phyloP scores from a whole-genome alignment of 2,329 filamentous ascomycete genomes.

The Byssothecium circinans region DNA sequence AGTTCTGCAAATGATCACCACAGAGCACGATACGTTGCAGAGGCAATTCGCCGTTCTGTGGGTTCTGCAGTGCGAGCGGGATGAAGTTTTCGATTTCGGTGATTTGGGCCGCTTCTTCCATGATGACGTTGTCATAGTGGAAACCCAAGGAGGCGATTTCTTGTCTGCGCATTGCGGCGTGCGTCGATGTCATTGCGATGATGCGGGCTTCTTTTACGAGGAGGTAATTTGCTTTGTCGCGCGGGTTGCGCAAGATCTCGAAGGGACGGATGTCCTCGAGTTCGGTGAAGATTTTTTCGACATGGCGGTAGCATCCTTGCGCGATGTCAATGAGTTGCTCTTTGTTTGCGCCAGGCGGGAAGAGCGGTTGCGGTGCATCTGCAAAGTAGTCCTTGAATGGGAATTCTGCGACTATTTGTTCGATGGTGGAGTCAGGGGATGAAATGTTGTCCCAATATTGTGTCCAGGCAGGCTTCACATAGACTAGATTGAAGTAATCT shows the following conservation, averaged over 20 bases:
- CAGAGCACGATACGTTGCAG: conserved; percentile 89
- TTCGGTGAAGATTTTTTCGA: conserved; percentile 87
- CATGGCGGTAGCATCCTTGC: conserved; percentile 83
- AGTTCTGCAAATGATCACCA: conserved; percentile 96
- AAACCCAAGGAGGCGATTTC: conserved; percentile 93
- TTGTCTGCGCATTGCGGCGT: conserved; percentile 89
- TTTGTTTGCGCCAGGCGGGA: conserved; percentile 66
- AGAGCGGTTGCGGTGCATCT: conserved; percentile 83
- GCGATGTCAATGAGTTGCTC: conserved; percentile 74
- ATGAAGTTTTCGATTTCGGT: conserved; percentile 98
- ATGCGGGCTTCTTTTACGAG: conserved; percentile 95
- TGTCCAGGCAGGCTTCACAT: conserved; percentile 84
- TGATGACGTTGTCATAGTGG: conserved; percentile 94
- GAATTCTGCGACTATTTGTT: conserved; percentile 72
- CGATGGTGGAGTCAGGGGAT: conserved; percentile 57
- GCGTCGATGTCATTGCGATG: conserved; percentile 97
- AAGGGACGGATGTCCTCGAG: conserved; percentile 93
- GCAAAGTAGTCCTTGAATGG: conserved; percentile 89
- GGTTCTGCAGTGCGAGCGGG: conserved; percentile 86
- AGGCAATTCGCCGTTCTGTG: conserved; percentile 69
- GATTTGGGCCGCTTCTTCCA: conserved; percentile 98
- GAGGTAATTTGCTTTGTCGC: conserved; percentile 94
- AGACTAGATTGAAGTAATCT: conserved; percentile 93
- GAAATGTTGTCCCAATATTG: conserved; percentile 73
- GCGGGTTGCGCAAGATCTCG: conserved; percentile 83